Evolutionary conservation across 2,329 filamentous ascomycete species (phyloP).

Genomic region (Trichoderma polysporum): DNA sequence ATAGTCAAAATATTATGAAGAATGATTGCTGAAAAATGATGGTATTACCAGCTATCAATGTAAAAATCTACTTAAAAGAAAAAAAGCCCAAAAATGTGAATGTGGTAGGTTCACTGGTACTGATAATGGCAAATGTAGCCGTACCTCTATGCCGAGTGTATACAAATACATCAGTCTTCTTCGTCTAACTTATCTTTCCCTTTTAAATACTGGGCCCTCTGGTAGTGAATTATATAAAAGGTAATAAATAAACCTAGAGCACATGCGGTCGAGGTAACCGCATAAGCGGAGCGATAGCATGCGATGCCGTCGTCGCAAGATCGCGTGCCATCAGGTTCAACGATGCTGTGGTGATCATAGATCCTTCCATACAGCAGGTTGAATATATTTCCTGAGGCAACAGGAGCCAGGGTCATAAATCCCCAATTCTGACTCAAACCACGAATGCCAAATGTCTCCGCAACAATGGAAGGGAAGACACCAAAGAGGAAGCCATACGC

Average conservation of each 20-base stretch:
- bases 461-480: conserved; percentile 84
- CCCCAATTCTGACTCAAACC: conserved; percentile 96
- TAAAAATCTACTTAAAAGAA: not conserved
- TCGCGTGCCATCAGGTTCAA: conserved; percentile 67
- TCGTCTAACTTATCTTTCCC: conserved; percentile 28
- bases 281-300: conserved; percentile 82
- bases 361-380: conserved; percentile 86
- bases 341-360: conserved; percentile 75
- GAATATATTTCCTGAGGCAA: conserved; percentile 86
- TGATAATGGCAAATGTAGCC: not conserved
- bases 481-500: conserved; percentile 94
- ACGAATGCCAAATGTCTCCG: conserved; percentile 86
- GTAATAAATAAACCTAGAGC: conserved; percentile 66
- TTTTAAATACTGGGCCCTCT: conserved; percentile 43
- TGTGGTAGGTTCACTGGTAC: not conserved
- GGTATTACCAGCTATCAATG: not conserved
- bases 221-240: conserved; percentile 66
- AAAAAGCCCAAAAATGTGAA: not conserved
- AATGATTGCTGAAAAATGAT: not conserved
- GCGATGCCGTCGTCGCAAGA: conserved; percentile 73
- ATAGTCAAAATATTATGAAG: not conserved
- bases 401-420: conserved; percentile 85
- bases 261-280: conserved; percentile 72
- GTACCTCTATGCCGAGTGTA: not conserved
- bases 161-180: conserved; percentile 10